Base-by-base conservation (phyloP, 768 basidiomycete genomes). In the Mycena venus region DNA sequence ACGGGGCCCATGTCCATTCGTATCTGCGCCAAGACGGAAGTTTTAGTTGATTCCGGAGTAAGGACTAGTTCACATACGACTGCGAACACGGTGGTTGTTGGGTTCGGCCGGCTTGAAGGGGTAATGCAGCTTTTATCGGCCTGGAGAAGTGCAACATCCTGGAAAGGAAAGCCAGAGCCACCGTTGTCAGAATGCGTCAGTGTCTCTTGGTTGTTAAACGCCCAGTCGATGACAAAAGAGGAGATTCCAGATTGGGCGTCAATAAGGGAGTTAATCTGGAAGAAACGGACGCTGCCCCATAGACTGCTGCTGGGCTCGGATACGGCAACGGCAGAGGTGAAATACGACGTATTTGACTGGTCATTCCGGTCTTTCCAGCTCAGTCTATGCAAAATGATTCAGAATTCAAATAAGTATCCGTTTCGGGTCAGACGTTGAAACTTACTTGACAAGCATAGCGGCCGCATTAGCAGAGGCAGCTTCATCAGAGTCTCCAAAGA, bases 381-480 rank as follows among this genome's bases (percentile, higher is more conserved):
- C 27, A 71, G 60, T 9, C 61, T 71, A 31, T 25, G 29, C n/a
- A n/a, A n/a, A n/a, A n/a, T n/a, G 21, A 21, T 42, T 36, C n/a
- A n/a, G n/a, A 27, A 10, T 51, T 51, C 49, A 85, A 84, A 59
- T 82, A 76, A 63, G 31, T 15, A 15, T 8, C 36, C 3, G 36
- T 8, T 15, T 0, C 36, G 36, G 36, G 10, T 38, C 21, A 44
- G 42, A 69, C 40, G 29, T 12, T 4, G 36, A 38, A 38, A 40
- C 34, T 14, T n/a, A 69, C 68, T 21, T 9, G 4, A 71, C 69
- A 10, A 51, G 60, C 69, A 71, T 71, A 25, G 53, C 38, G 29
- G 29, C 31, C 19, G 61, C 29, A 31, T 36, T 42, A 19, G 58
- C 69, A 29, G 44, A 25, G 8, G 36, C 61, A 14, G 69, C 69